Base-by-base conservation (phyloP, 345 rosid species). In the Lumnitzera racemosa region DNA sequence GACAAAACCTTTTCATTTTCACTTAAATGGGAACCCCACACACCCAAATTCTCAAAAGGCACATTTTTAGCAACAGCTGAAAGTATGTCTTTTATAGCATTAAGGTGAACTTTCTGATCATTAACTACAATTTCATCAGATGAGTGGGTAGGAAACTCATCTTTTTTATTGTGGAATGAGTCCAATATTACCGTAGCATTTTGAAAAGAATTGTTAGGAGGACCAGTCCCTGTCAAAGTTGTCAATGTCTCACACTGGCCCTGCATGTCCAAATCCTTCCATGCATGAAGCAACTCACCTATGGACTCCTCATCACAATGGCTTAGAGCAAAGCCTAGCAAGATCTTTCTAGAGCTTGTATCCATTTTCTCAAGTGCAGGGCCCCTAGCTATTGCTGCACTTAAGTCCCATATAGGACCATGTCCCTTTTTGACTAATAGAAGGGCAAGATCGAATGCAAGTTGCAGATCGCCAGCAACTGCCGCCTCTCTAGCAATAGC, bases 401-500 rank as follows among this genome's bases (percentile, higher is more conserved):
- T 87, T 70, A 94, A 77, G 75, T 94, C 99, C 99, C 99, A 94
- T 75, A 90, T 72, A 17, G 71, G 81, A 77, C 95, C 99, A 65
- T 94, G 95, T 57, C 99, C 99, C 64, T 94, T 90, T 68, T 70
- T 94, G 27, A 87, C 77, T 70, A 94, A 79, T 76, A 67, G 81
- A 72, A 86, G 83, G 76, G 97, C 88, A 46, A 90, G 82, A 80
- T 90, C 99, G 78, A 83, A 94, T 55, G 99, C 99, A 73, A 94
- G 75, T 73, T 94, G 99, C 73, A 94, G 82, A 78, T 94, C 96
- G 62, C 96, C 99, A 25, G 92, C 87, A 65, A 90, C 89, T 53
- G 97, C 99, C 69, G 97, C 97, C 82, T 90, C 99, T 70, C 97
- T 84, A 67, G 99, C 97, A 81, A 94, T 88, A 70, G 96, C 90